Conservation (phyloP, 192 early-diverging fungal species). For the Pecoramyces ruminantium region DNA sequence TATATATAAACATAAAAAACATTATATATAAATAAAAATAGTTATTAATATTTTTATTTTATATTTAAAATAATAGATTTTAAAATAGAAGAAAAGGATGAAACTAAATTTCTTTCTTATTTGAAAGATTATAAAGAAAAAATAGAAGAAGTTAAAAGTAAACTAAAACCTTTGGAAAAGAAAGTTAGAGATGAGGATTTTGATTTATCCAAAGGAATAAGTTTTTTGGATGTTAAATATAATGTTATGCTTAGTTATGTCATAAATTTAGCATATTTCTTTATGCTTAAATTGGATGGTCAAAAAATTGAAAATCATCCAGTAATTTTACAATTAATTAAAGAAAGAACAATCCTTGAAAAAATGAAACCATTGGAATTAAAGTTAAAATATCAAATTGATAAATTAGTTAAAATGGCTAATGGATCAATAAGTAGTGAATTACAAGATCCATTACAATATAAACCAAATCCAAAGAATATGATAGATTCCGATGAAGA, state of each 20-base stretch:
- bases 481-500: conserved; percentile 18
- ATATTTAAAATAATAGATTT: not conserved
- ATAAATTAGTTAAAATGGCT: conserved; percentile 68
- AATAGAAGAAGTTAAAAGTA: not conserved
- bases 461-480: conserved; percentile 72
- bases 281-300: conserved; percentile 65
- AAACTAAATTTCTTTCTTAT: not conserved
- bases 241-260: conserved; percentile 77
- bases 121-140: not conserved
- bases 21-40: too few species aligned
- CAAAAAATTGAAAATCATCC: conserved; percentile 37
- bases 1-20: not conserved
- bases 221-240: conserved; percentile 78
- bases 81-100: not conserved
- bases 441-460: conserved; percentile 63
- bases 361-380: conserved; percentile 85
- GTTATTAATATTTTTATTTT: too few species aligned
- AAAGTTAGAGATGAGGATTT: conserved; percentile 34
- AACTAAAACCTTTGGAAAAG: not conserved
- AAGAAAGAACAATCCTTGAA: conserved; percentile 73
- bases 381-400: conserved; percentile 91
- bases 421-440: conserved; percentile 12
- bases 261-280: conserved; percentile 51
- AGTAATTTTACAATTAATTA: conserved; percentile 48
- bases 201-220: conserved; percentile 60